These are phyloP conservation scores for Eucalyptus camaldulensis DNA, from an alignment of 345 rosid species.

Conservation along the genomic window DNA sequence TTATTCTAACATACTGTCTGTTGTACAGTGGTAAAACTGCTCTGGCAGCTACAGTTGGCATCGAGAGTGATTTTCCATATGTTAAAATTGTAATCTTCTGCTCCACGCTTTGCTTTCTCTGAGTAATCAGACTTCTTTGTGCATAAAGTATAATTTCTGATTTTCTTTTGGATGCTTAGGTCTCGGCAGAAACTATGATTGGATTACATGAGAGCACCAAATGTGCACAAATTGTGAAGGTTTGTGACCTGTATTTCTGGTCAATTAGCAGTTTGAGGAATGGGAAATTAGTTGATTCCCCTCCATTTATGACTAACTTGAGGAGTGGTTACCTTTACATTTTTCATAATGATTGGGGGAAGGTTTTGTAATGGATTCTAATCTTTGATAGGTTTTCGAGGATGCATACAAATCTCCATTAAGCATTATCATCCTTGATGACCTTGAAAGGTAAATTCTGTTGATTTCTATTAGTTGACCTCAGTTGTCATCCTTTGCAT, in stretches of 20 bases:
- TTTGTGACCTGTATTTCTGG: neutral
- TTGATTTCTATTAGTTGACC: neutral
- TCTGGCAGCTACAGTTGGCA: slow-evolving; percentile 90
- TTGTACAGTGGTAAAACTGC: slow-evolving; percentile 94
- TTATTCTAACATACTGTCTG: neutral
- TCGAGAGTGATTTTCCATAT: slow-evolving; percentile 91
- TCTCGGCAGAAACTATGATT: slow-evolving; percentile 93
- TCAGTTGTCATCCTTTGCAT: neutral
- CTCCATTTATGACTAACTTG: neutral
- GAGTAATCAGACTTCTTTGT: neutral
- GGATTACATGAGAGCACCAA: slow-evolving; percentile 97
- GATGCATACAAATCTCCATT: slow-evolving; percentile 97
- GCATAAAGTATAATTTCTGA: neutral
- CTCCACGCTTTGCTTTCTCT: neutral
- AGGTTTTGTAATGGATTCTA: neutral
- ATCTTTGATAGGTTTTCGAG: slow-evolving; percentile 63
- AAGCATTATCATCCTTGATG: slow-evolving; percentile 94
- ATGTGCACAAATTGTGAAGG: slow-evolving; percentile 93
- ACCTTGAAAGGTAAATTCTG: slow-evolving; percentile 73
- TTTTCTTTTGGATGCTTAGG: slow-evolving; percentile 21
- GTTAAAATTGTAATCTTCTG: slow-evolving; percentile 81
- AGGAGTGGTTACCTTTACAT: neutral
- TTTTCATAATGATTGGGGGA: neutral
- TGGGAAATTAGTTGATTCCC: neutral
- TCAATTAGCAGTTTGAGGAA: neutral